Percentiles rank a stretch among this genome's conserved stretches.
These are phyloP conservation scores for Rubia balearica DNA, from an alignment of 305 asterid genomes.

Conservation along the genomic window DNA sequence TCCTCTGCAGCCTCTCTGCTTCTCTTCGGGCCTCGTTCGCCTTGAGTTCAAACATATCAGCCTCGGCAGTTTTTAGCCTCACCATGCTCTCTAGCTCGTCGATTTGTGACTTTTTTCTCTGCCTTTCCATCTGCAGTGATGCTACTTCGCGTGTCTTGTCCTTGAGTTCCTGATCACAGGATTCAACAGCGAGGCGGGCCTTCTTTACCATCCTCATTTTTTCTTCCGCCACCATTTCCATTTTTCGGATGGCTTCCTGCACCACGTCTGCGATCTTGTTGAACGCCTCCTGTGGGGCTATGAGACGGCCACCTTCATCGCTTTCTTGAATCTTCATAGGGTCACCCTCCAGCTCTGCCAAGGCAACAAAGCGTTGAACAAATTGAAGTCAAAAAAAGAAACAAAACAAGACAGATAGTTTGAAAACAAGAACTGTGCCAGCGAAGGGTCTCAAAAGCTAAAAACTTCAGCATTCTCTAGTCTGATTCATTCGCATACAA, in stretches of 20 bases:
- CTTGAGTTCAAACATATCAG: constrained; percentile 82
- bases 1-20: constrained; percentile 81
- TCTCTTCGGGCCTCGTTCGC: constrained; percentile 87
- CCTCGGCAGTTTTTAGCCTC: constrained; percentile 81
- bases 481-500: background rate
- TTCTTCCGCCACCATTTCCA: constrained; percentile 87
- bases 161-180: constrained; percentile 83
- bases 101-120: constrained; percentile 69
- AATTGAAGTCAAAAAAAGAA: constrained; percentile 10
- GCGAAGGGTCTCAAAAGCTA: background rate
- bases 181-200: constrained; percentile 65
- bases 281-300: constrained; percentile 87
- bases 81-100: constrained; percentile 82
- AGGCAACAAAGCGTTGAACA: background rate
- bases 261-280: constrained; percentile 84
- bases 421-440: background rate
- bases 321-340: constrained; percentile 47
- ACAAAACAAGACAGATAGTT: background rate
- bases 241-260: constrained; percentile 83
- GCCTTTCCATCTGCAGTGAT: constrained; percentile 67
- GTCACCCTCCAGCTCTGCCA: constrained; percentile 66
- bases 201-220: constrained; percentile 75
- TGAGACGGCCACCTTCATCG: constrained; percentile 55
- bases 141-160: constrained; percentile 76
- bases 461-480: background rate